Evolutionary conservation across 2,329 filamentous ascomycete species (phyloP).

Genomic region (Fusarium hostae): DNA sequence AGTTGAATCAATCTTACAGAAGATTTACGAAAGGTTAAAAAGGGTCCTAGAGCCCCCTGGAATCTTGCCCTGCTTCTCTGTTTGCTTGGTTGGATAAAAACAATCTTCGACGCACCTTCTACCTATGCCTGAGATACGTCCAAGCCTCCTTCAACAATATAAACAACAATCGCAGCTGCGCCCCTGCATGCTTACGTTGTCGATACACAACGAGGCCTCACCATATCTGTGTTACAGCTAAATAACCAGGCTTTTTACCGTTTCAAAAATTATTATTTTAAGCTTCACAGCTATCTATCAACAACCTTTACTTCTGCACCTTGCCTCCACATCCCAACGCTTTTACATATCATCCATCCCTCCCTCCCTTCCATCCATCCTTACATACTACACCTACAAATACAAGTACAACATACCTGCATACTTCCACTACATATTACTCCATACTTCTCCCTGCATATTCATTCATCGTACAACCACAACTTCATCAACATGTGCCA

Average conservation of each 20-base stretch:
- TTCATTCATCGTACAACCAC: conserved; percentile 14
- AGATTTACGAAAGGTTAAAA: conserved; percentile 34
- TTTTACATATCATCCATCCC: not conserved
- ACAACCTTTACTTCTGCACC: not conserved
- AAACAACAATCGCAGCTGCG: conserved; percentile 27
- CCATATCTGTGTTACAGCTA: conserved; percentile 31
- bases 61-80: conserved; percentile 2
- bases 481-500: conserved; percentile 44
- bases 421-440: not conserved
- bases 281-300: conserved; percentile 16
- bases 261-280: conserved; percentile 12
- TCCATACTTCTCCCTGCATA: conserved; percentile 1
- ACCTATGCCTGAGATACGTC: conserved; percentile 34
- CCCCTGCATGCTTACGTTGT: conserved; percentile 39
- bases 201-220: conserved; percentile 36
- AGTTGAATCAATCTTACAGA: conserved; percentile 26
- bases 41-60: conserved; percentile 14
- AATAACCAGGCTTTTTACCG: conserved; percentile 30
- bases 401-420: not conserved
- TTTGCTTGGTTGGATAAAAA: conserved; percentile 33
- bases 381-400: not conserved
- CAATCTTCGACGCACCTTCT: conserved; percentile 4
- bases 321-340: conserved; percentile 1
- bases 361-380: not conserved
- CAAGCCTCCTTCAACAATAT: conserved; percentile 31